phyloP scores from a whole-genome alignment of 2,329 filamentous ascomycete genomes.

The Acrocalymma vagum region DNA sequence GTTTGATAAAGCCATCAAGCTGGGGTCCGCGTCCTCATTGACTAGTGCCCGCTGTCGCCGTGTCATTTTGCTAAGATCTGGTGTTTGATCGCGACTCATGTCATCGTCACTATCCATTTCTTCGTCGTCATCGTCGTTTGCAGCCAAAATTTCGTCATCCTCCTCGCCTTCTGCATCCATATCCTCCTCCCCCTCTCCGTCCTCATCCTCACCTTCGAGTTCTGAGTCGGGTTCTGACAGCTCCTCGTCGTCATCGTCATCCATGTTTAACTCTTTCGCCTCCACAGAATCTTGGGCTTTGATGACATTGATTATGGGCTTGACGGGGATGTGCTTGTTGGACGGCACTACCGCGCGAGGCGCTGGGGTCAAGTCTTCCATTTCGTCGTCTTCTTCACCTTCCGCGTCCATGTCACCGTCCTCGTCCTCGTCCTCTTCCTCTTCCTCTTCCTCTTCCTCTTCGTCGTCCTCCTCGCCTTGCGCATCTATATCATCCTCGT shows the following conservation, averaged over 20 bases:
- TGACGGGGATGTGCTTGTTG: conserved; percentile 37
- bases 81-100: conserved; percentile 64
- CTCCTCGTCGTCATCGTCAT: conserved; percentile 57
- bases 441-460: conserved; percentile 37
- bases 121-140: conserved; percentile 45
- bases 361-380: conserved; percentile 42
- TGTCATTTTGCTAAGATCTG: conserved; percentile 72
- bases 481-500: conserved; percentile 43
- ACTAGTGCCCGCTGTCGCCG: conserved; percentile 71
- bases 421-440: conserved; percentile 45
- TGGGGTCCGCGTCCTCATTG: conserved; percentile 60
- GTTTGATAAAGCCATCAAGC: conserved; percentile 64
- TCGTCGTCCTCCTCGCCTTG: conserved; percentile 40
- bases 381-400: conserved; percentile 49
- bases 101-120: conserved; percentile 62
- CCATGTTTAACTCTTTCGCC: conserved; percentile 58
- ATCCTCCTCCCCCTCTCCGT: conserved; percentile 58
- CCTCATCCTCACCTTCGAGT: conserved; percentile 52
- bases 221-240: conserved; percentile 50
- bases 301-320: conserved; percentile 43
- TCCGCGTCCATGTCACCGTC: conserved; percentile 50
- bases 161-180: conserved; percentile 52
- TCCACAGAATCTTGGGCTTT: conserved; percentile 54
- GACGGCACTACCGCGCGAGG: conserved; percentile 33
- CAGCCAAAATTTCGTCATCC: conserved; percentile 49